Evolutionary conservation across 2,329 filamentous ascomycete genomes (phyloP).

Genomic region (Fusarium torulosum): DNA sequence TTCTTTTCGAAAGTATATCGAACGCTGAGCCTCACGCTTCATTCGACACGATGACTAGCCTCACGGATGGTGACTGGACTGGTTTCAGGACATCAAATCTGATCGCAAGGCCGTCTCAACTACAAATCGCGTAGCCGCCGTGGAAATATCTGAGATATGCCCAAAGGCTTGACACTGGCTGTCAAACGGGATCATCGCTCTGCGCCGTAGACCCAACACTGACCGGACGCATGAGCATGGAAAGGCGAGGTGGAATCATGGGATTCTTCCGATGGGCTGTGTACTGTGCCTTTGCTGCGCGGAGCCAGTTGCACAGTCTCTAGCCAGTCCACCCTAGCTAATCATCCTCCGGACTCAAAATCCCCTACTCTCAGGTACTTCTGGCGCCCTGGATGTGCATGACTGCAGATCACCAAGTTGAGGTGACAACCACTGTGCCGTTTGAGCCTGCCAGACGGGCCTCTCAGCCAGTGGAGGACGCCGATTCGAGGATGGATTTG

Average conservation of each 20-base stretch:
- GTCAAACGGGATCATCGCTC: slow-evolving; percentile 56
- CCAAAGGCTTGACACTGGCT: slow-evolving; percentile 59
- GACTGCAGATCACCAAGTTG: slow-evolving; percentile 33
- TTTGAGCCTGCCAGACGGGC: slow-evolving; percentile 47
- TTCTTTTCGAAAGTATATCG: slow-evolving; percentile 49
- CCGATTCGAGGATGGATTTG: slow-evolving; percentile 38
- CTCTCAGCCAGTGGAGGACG: slow-evolving; percentile 36
- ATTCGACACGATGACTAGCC: slow-evolving; percentile 49
- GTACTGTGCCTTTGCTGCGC: slow-evolving; percentile 51
- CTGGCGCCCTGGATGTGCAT: slow-evolving; percentile 20
- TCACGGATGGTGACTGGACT: slow-evolving; percentile 44
- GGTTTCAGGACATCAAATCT: slow-evolving; percentile 45
- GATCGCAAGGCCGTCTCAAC: slow-evolving; percentile 49
- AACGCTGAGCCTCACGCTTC: slow-evolving; percentile 44
- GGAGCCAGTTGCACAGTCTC: slow-evolving; percentile 46
- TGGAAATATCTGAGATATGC: slow-evolving; percentile 57
- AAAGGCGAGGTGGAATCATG: slow-evolving; percentile 49
- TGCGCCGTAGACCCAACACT: slow-evolving; percentile 15
- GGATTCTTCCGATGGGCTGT: slow-evolving; percentile 50
- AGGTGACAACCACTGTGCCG: slow-evolving; percentile 32
- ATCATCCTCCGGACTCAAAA: slow-evolving; percentile 14
- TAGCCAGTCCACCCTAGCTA: slow-evolving; percentile 40
- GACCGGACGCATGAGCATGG: slow-evolving; percentile 37
- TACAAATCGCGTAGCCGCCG: slow-evolving; percentile 53
- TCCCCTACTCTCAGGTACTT: slow-evolving; percentile 3